A percentile compares a stretch with the other conserved stretches of the same genome.
phyloP scores from a whole-genome alignment of 441 rosid genomes.

The Theobroma grandiflorum region DNA sequence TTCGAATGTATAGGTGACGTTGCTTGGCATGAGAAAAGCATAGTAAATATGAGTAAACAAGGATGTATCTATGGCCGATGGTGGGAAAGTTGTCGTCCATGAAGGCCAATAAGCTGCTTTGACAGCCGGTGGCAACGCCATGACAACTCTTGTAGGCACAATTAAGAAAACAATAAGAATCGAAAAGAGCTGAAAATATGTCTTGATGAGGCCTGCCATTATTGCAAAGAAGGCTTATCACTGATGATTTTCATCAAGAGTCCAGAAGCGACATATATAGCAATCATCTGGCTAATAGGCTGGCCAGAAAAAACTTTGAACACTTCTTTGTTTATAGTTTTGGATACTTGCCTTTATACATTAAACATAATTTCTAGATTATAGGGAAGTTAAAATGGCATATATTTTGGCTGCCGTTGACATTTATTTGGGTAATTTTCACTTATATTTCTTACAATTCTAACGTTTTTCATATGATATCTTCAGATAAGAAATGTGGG shows the following conservation, averaged over 20 bases:
- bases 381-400: background rate
- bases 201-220: conserved; percentile 34
- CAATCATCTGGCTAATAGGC: background rate
- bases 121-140: conserved; percentile 32
- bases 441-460: too few relatives aligned
- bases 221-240: background rate
- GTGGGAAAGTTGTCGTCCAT: conserved; percentile 39
- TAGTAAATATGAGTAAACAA: conserved; percentile 61
- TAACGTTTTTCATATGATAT: too few relatives aligned
- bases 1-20: conserved; percentile 44
- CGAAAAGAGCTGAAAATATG: conserved; percentile 13
- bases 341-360: background rate
- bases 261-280: background rate
- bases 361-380: background rate
- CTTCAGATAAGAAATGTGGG: background rate
- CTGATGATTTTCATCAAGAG: background rate
- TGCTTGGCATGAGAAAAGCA: conserved; percentile 62
- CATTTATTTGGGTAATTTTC: background rate
- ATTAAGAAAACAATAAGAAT: conserved; percentile 22
- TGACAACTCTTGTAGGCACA: background rate
- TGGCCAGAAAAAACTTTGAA: background rate
- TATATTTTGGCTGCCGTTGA: background rate
- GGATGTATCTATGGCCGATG: conserved; percentile 52
- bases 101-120: conserved; percentile 62
- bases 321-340: background rate